Evolutionary conservation across 768 basidiomycete genomes (phyloP).

Genomic region (Gautieria morchelliformis): DNA sequence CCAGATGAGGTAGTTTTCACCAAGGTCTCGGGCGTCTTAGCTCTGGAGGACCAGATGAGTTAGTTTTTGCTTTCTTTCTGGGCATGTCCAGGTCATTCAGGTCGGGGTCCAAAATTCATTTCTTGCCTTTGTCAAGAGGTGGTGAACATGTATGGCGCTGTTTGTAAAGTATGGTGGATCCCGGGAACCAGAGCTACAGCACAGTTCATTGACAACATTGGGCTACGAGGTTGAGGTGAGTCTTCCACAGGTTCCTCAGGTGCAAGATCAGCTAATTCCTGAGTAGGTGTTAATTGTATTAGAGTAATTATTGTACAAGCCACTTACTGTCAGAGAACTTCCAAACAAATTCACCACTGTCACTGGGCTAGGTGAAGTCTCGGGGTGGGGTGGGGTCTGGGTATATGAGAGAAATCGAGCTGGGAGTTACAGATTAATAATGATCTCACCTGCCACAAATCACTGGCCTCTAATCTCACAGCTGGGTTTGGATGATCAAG

Average conservation of each 20-base stretch:
- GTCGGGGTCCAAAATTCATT: background rate
- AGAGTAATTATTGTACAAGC: background rate
- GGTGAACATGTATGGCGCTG: background rate
- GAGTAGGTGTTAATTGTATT: background rate
- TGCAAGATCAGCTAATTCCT: background rate
- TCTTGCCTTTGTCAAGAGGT: background rate
- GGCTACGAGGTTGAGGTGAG: background rate
- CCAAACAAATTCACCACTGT: background rate
- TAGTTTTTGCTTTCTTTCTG: background rate
- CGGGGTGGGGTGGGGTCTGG: background rate
- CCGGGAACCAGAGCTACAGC: too few relatives aligned
- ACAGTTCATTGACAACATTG: too few relatives aligned
- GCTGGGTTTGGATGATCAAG: too few relatives aligned
- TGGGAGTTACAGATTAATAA: too few relatives aligned
- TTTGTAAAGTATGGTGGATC: background rate
- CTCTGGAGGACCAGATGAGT: too few relatives aligned
- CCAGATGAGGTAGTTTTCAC: too few relatives aligned
- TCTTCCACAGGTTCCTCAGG: background rate
- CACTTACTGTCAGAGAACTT: background rate
- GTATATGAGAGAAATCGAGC: too few relatives aligned
- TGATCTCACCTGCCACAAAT: background rate
- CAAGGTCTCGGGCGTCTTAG: background rate
- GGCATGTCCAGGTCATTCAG: background rate
- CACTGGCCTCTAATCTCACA: too few relatives aligned
- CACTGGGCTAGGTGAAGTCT: background rate